phyloP scores from a whole-genome alignment of 1,284 basidiomycete species.

The Chondrostereum purpureum region DNA sequence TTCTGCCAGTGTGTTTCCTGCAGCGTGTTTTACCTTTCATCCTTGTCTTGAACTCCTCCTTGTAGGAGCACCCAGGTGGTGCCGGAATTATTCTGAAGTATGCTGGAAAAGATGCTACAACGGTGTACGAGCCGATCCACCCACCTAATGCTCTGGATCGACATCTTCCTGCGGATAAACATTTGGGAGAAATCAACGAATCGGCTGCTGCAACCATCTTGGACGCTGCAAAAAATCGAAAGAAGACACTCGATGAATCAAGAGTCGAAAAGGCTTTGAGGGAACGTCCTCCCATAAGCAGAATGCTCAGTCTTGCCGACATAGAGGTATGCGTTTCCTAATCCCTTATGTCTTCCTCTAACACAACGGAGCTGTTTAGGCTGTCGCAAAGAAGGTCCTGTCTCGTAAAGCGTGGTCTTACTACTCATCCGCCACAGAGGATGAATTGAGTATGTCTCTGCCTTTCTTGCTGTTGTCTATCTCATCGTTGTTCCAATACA shows the following conservation, averaged over 20 bases:
- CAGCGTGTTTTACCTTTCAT: neutral
- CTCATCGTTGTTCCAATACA: slow-evolving; percentile 20
- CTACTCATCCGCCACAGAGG: slow-evolving; percentile 79
- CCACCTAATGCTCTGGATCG: slow-evolving; percentile 65
- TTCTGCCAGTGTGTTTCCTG: slow-evolving; percentile 37
- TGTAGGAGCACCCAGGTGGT: slow-evolving; percentile 79
- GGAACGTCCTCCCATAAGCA: slow-evolving; percentile 55
- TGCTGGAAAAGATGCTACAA: slow-evolving; percentile 52
- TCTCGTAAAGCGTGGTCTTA: slow-evolving; percentile 75
- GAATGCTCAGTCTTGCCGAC: slow-evolving; percentile 69
- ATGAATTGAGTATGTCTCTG: slow-evolving; percentile 61
- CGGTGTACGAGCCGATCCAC: slow-evolving; percentile 69
- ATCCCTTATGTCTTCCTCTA: neutral
- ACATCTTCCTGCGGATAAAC: slow-evolving; percentile 58
- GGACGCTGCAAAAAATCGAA: slow-evolving; percentile 31
- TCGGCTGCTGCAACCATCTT: slow-evolving; percentile 40
- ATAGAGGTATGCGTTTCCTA: slow-evolving; percentile 52
- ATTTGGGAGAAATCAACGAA: slow-evolving; percentile 64
- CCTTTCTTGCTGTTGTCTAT: slow-evolving; percentile 10
- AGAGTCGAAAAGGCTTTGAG: slow-evolving; percentile 58
- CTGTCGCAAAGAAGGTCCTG: slow-evolving; percentile 57
- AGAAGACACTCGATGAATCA: slow-evolving; percentile 64
- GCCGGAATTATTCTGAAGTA: slow-evolving; percentile 72
- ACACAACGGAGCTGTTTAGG: slow-evolving; percentile 26
- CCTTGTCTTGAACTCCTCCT: slow-evolving; percentile 9